Evolutionary conservation across 192 early-diverging fungal genomes (phyloP), one percentile per base, ranked within the genome.

Genomic region (Cetraspora pellucida): DNA sequence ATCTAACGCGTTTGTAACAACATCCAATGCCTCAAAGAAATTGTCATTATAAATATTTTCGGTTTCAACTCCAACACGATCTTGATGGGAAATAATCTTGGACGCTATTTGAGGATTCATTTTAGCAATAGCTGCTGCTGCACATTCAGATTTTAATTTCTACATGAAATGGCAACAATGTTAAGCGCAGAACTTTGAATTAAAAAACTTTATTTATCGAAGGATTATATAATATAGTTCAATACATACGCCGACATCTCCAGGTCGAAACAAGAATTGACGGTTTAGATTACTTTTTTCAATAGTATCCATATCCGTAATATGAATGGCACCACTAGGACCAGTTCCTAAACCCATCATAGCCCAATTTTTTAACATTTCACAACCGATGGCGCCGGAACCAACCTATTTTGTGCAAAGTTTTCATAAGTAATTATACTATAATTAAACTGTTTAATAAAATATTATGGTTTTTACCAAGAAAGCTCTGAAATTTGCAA

Each of bases 291-390:
- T 99, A 77, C 90, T 93, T 88, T 98, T 99, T 74, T 99, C 98
- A 66, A 99, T 99, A 10, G 97, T 97, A 82, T 99, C 98, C 98
- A 99, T 99, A 80, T 99, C 98, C 9, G 97, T 99, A 61, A 99
- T 83, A 81, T 88, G 90, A 59, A 98, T 89, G 23, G 86, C 85
- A 28, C 98, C 94, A 27, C 91, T 82, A 45, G 91, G 87, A 43
- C 96, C 97, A 19, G 93, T 89, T 44, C 92, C 93, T 47, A 95
- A 81, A 44, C 94, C 94, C 89, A 94, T 94, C 88, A 99, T 91
- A 31, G 97, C 95, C 95, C 96, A 98, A 85, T 98, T 98, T 87
- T 99, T 99, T 46, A 99, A 87, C 96, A 99, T 97, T 84, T 99
- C 98, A 85, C 98, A 99, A 57, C 98, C 98, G 82, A 99, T 98